Evolutionary conservation across 768 basidiomycete species (phyloP).

Genomic region (Amanita phalloides): DNA sequence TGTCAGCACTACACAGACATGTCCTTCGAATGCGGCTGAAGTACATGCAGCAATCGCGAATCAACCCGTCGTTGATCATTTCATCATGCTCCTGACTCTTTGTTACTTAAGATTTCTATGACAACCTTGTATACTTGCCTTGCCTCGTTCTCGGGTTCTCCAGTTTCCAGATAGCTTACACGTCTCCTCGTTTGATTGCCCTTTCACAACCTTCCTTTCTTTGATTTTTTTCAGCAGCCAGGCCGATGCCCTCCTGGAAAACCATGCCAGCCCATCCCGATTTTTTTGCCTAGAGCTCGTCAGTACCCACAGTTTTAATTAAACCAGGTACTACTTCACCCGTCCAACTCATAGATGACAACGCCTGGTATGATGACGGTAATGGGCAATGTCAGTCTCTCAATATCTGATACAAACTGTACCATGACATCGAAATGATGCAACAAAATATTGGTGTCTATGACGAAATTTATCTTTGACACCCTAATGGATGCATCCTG

Average conservation of each 20-base stretch:
- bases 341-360: constrained; percentile 71
- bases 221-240: constrained; percentile 58
- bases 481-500: constrained; percentile 32
- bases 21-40: constrained; percentile 41
- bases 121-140: constrained; percentile 23
- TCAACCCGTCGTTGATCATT: constrained; percentile 54
- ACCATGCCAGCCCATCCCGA: constrained; percentile 39
- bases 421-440: constrained; percentile 54
- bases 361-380: constrained; percentile 60
- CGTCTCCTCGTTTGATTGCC: constrained; percentile 55
- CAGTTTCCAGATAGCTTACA: constrained; percentile 50
- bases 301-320: background rate
- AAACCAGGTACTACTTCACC: constrained; percentile 25
- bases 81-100: constrained; percentile 16
- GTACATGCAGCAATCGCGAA: constrained; percentile 68
- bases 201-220: constrained; percentile 42
- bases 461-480: constrained; percentile 38
- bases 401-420: constrained; percentile 54
- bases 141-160: constrained; percentile 36
- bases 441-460: constrained; percentile 76
- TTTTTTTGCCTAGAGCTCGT: constrained; percentile 32
- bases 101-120: constrained; percentile 2
- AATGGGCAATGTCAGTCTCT: constrained; percentile 36
- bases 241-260: constrained; percentile 57
- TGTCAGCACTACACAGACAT: constrained; percentile 60